Conservation (phyloP, 2,329 filamentous ascomycete species). For the Periconia sp. region DNA sequence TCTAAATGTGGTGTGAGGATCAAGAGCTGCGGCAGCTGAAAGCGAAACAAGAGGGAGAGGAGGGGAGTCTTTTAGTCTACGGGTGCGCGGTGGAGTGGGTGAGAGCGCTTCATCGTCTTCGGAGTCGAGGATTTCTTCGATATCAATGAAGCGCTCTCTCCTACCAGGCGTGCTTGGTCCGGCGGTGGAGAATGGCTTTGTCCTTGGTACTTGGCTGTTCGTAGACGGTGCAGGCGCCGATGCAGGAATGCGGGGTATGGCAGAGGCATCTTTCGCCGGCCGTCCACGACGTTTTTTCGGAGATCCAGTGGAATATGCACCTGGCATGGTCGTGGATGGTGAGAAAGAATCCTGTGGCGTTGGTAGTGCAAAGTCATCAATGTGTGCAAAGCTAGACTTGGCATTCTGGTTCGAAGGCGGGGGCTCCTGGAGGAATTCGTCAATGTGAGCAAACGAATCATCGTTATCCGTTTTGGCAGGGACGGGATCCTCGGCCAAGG, state of each 20-base stretch:
- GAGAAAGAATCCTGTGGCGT: neutral
- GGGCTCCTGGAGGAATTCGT: conserved; percentile 21
- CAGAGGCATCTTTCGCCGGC: conserved; percentile 18
- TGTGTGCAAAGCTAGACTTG: conserved; percentile 24
- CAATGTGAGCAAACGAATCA: conserved; percentile 25
- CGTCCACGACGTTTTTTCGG: conserved; percentile 19
- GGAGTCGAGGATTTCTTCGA: conserved; percentile 45
- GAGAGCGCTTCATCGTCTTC: conserved; percentile 39
- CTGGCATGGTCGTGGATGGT: neutral
- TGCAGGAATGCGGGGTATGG: conserved; percentile 4
- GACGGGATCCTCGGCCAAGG: neutral
- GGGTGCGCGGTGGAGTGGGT: conserved; percentile 37
- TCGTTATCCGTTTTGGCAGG: neutral
- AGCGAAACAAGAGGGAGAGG: conserved; percentile 17
- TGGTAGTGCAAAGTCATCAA: conserved; percentile 23
- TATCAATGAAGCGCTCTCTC: conserved; percentile 28
- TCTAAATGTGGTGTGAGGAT: neutral
- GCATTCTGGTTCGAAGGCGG: conserved; percentile 32
- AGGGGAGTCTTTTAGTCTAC: conserved; percentile 15
- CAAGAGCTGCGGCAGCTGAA: neutral
- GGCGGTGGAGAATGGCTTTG: conserved; percentile 3
- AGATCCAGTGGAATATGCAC: neutral
- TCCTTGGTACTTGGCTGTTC: neutral
- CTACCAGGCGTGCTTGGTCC: conserved; percentile 15
- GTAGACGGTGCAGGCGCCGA: conserved; percentile 4